Base-by-base conservation (phyloP, 192 early-diverging fungal species). In the Coemansia sp. region DNA sequence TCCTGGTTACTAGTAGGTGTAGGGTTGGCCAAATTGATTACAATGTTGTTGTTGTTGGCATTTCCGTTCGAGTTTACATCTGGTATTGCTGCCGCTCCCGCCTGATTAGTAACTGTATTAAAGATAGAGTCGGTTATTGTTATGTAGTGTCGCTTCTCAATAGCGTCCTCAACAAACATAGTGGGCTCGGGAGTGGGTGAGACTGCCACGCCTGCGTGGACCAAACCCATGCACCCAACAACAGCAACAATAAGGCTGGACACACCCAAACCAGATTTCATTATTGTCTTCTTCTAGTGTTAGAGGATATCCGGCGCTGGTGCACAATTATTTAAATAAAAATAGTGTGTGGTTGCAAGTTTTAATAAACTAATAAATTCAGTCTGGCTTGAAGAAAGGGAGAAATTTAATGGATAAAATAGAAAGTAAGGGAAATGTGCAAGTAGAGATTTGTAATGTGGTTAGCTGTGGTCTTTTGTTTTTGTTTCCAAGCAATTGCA, bases 41-140 rank as follows among this genome's bases (percentile, higher is more conserved):
- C 57, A 59, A 59, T 59, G 40, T 67, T 42, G 66, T 61, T 62
- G 59, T 52, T 61, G 43, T 68, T 68, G 47, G 43, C 36, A 26
- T 51, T 54, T 15, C 36, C 19, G 32, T 37, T 42, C 32, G 56
- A 41, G 36, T 21, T 54, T 42, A 52, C 41, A 57, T 66, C 51
- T 11, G 64, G 26, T n/a, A 39, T 37, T 39, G 10, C 8, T 18
- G 15, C 16, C 3, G 57, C 57, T 13, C 13, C 36, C 2, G 13
- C 57, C 8, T 59, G 32, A 7, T 59, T 41, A 0, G 57, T 59
- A 19, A 54, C 51, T 10, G 51, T 54, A 8, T 26, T 54, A 9
- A 54, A 54, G 8, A 26, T 12, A 1, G 51, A 59, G 37, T 59
- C 57, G 8, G 57, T 59, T 8, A 59, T 59, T 6, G 57, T 59